These are phyloP conservation scores for Psilocybe subaeruginosa DNA, from an alignment of 768 basidiomycete genomes.

Conservation along the genomic window DNA sequence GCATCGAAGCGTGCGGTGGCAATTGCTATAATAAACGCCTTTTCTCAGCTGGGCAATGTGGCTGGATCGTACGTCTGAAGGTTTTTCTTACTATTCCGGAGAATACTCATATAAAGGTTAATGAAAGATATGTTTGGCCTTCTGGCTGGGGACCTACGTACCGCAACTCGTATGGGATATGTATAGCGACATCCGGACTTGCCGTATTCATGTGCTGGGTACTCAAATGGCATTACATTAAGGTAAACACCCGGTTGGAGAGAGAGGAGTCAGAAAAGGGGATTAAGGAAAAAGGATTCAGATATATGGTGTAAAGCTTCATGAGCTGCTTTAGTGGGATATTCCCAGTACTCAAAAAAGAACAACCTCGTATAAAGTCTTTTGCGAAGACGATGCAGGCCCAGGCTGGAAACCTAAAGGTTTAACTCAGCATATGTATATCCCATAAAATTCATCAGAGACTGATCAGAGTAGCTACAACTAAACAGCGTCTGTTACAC, in stretches of 20 bases:
- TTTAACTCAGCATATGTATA: too few species aligned
- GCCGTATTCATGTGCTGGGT: slow-evolving; percentile 56
- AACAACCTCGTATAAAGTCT: too few species aligned
- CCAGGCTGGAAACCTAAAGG: too few species aligned
- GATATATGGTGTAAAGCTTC: slow-evolving; percentile 46
- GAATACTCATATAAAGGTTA: slow-evolving; percentile 3
- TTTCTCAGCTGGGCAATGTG: slow-evolving; percentile 84
- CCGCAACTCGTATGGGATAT: slow-evolving; percentile 70
- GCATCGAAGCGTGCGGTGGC: slow-evolving; percentile 86
- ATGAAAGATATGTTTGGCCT: slow-evolving; percentile 66
- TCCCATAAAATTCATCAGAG: too few species aligned
- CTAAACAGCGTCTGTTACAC: not conserved
- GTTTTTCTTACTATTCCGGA: not conserved
- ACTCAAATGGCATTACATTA: slow-evolving; percentile 44
- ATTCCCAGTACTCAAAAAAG: too few species aligned
- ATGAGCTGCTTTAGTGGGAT: too few species aligned
- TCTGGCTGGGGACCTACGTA: slow-evolving; percentile 70
- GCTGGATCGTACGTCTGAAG: slow-evolving; percentile 66
- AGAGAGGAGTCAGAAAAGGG: slow-evolving; percentile 42
- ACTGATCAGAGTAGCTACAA: too few species aligned
- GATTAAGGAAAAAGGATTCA: slow-evolving; percentile 42
- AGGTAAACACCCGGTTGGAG: slow-evolving; percentile 41
- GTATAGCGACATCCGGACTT: slow-evolving; percentile 59
- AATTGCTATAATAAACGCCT: slow-evolving; percentile 79
- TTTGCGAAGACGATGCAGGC: too few species aligned